Evolutionary conservation across 2,329 filamentous ascomycete species (phyloP).

Genomic region (Xylariales sp.): DNA sequence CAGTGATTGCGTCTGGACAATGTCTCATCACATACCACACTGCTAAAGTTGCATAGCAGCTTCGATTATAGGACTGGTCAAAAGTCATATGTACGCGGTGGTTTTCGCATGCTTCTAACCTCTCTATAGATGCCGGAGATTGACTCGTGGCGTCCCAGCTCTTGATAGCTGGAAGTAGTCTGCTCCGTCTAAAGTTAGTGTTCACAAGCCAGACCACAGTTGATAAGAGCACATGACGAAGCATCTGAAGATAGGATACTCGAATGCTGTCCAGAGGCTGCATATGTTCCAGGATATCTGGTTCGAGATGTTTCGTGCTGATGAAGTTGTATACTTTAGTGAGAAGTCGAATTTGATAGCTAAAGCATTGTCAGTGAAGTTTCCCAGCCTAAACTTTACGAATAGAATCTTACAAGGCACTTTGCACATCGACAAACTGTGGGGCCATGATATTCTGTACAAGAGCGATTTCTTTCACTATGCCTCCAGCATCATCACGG

Average conservation of each 20-base stretch:
- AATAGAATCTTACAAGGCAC: neutral
- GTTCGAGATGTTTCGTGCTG: neutral
- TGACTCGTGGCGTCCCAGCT: too few species aligned
- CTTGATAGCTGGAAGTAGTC: neutral
- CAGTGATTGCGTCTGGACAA: neutral
- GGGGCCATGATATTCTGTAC: conserved; percentile 1
- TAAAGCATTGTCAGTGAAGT: too few species aligned
- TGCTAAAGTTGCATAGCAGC: conserved; percentile 2
- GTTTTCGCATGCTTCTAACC: neutral
- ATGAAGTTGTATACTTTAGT: conserved; percentile 1
- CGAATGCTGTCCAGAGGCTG: neutral
- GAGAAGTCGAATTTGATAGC: neutral
- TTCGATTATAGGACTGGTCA: conserved; percentile 1
- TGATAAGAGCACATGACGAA: neutral
- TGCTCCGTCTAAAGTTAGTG: neutral
- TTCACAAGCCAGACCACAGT: neutral
- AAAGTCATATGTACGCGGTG: neutral
- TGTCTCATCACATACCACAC: conserved; percentile 4
- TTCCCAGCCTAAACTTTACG: too few species aligned
- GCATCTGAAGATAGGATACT: neutral
- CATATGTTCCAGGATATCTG: neutral
- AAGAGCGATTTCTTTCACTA: neutral
- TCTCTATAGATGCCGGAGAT: neutral
- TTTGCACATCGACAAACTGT: conserved; percentile 1
- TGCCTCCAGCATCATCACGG: too few species aligned